Conservation (phyloP, 1,284 basidiomycete species). For the Apiotrichum siamense region DNA sequence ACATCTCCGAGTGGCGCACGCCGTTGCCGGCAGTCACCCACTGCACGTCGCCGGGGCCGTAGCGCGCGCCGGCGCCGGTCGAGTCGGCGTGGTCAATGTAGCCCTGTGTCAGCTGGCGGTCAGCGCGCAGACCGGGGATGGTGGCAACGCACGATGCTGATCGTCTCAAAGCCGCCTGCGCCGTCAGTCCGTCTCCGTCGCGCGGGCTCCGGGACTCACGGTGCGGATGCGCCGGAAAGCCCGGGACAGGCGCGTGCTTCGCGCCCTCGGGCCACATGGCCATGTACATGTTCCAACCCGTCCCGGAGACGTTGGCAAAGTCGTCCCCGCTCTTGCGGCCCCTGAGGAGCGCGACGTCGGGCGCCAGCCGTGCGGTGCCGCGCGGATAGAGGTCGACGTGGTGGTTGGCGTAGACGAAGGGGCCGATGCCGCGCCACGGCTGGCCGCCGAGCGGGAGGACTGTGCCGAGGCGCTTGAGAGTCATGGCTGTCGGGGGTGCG, state of each 20-base stretch:
- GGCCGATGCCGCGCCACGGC: conserved; percentile 6
- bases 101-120: neutral
- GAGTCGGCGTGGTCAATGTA: conserved; percentile 15
- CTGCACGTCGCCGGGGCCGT: conserved; percentile 16
- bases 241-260: too few species aligned
- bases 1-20: conserved; percentile 17
- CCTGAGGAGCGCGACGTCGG: conserved; percentile 3
- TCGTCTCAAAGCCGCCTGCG: too few species aligned
- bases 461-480: neutral
- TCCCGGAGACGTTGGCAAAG: neutral
- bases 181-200: neutral
- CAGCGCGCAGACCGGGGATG: too few species aligned
- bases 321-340: conserved; percentile 13
- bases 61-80: conserved; percentile 12
- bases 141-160: too few species aligned
- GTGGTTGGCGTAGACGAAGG: conserved; percentile 12
- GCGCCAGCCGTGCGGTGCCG: conserved; percentile 2
- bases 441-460: neutral
- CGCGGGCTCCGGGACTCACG: neutral
- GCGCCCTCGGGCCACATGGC: neutral
- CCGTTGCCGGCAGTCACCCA: conserved; percentile 18
- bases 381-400: conserved; percentile 14
- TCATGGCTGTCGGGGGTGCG: too few species aligned
- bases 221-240: conserved; percentile 18
- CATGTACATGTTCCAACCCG: conserved; percentile 20